Conservation (phyloP, 2,329 filamentous ascomycete species). For the Neospermospora avenae region DNA sequence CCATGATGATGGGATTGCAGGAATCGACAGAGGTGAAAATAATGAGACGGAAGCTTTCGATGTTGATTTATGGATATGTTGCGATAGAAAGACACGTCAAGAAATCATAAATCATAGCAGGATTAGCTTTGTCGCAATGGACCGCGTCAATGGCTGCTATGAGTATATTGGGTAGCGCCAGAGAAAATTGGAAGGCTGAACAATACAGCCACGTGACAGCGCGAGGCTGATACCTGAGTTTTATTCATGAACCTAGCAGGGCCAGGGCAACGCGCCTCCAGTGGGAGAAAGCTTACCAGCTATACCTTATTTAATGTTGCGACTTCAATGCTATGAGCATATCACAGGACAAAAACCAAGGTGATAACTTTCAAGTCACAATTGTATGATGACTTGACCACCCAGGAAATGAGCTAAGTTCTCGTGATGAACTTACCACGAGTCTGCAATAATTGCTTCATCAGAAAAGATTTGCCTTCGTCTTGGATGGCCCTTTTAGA, state of each 20-base stretch:
- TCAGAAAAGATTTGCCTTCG: neutral
- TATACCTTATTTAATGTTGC: no score
- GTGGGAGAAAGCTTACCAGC: no score
- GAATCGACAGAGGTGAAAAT: neutral
- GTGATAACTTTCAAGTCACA: no score
- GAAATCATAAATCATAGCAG: slow-evolving; percentile 8
- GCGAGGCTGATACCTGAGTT: neutral
- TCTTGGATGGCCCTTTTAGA: neutral
- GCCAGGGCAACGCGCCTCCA: no score
- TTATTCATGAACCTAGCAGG: neutral
- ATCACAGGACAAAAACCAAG: no score
- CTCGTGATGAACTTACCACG: no score
- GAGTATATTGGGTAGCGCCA: no score
- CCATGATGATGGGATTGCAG: slow-evolving; percentile 52
- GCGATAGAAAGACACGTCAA: slow-evolving; percentile 7
- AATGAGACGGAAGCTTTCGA: neutral
- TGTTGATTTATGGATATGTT: neutral
- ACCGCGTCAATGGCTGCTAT: no score
- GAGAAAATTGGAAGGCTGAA: slow-evolving; percentile 4
- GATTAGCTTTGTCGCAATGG: slow-evolving; percentile 8
- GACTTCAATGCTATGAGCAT: no score
- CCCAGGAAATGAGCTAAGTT: no score
- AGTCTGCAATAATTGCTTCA: no score
- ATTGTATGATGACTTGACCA: no score
- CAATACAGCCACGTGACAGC: neutral